phyloP scores from a whole-genome alignment of 495 filamentous ascomycete genomes.

The Penicillium ucsense region DNA sequence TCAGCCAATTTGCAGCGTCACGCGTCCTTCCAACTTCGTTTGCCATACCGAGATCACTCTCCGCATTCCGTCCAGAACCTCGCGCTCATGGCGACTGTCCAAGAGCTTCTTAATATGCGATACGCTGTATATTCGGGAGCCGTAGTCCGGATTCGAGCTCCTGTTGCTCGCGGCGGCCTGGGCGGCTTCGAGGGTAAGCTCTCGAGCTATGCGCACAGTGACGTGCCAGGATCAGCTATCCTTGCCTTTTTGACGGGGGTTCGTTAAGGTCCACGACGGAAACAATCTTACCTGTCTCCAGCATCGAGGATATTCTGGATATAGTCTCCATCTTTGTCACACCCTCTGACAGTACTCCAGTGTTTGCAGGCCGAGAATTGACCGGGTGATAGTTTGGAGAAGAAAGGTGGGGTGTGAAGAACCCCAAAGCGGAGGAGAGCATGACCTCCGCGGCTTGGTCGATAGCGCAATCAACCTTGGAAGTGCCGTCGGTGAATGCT shows the following conservation, averaged over 20 bases:
- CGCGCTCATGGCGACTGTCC: conserved; percentile 86
- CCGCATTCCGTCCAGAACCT: conserved; percentile 84
- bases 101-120: conserved; percentile 84
- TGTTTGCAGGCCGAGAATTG: conserved; percentile 10
- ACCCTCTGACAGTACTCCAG: conserved; percentile 12
- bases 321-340: conserved; percentile 76
- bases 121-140: conserved; percentile 37
- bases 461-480: conserved; percentile 1
- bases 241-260: background rate
- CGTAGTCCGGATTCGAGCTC: conserved; percentile 28
- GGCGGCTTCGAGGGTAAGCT: conserved; percentile 94
- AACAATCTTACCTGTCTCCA: conserved; percentile 68
- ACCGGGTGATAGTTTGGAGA: conserved; percentile 7
- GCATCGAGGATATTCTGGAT: conserved; percentile 79
- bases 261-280: too few relatives aligned
- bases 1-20: too few relatives aligned
- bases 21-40: too few relatives aligned
- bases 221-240: conserved; percentile 13
- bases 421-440: conserved; percentile 16
- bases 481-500: too few relatives aligned
- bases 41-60: conserved; percentile 70
- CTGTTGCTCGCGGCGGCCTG: conserved; percentile 55
- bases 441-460: conserved; percentile 14
- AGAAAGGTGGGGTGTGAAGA: conserved; percentile 8
- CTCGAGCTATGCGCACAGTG: conserved; percentile 56